phyloP scores from a whole-genome alignment of 495 filamentous ascomycete genomes.

The Penicillium paxilli region DNA sequence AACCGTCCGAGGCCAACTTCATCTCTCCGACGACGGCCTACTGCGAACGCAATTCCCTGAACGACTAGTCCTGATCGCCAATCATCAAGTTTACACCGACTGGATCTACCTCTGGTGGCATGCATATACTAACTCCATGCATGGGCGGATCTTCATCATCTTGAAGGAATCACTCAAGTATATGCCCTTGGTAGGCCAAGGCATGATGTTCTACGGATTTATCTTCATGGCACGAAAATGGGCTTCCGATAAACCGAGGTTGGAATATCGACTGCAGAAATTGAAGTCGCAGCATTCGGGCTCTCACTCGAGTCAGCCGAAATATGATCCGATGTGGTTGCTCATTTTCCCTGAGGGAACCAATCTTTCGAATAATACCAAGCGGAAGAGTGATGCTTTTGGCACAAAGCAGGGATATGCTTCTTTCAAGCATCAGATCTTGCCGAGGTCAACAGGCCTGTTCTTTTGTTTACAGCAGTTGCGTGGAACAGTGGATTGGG shows the following conservation, averaged over 20 bases:
- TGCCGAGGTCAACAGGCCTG: slow-evolving; percentile 64
- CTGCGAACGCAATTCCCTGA: slow-evolving; percentile 60
- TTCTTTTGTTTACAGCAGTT: slow-evolving; percentile 64
- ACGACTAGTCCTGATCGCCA: slow-evolving; percentile 63
- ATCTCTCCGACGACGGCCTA: slow-evolving; percentile 53
- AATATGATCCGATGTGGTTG: slow-evolving; percentile 69
- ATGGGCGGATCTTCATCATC: slow-evolving; percentile 70
- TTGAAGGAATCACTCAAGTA: slow-evolving; percentile 68
- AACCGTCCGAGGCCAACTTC: slow-evolving; percentile 58
- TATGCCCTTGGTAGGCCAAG: slow-evolving; percentile 61
- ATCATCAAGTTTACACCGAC: slow-evolving; percentile 71
- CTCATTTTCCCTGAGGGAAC: slow-evolving; percentile 71
- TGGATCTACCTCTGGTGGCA: slow-evolving; percentile 76
- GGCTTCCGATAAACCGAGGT: slow-evolving; percentile 59
- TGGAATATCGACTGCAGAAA: slow-evolving; percentile 60
- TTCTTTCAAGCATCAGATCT: slow-evolving; percentile 55
- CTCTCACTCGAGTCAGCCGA: slow-evolving; percentile 47
- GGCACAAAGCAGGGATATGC: slow-evolving; percentile 54
- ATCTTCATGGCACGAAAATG: slow-evolving; percentile 72
- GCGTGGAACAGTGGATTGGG: slow-evolving; percentile 59
- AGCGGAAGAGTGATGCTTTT: slow-evolving; percentile 53
- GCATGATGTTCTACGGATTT: slow-evolving; percentile 70
- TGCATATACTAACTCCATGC: slow-evolving; percentile 63
- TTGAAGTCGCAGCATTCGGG: slow-evolving; percentile 53
- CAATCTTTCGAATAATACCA: slow-evolving; percentile 61